These are phyloP conservation scores for Penicillium palitans DNA, from an alignment of 2,329 filamentous ascomycete species.

Conservation along the genomic window DNA sequence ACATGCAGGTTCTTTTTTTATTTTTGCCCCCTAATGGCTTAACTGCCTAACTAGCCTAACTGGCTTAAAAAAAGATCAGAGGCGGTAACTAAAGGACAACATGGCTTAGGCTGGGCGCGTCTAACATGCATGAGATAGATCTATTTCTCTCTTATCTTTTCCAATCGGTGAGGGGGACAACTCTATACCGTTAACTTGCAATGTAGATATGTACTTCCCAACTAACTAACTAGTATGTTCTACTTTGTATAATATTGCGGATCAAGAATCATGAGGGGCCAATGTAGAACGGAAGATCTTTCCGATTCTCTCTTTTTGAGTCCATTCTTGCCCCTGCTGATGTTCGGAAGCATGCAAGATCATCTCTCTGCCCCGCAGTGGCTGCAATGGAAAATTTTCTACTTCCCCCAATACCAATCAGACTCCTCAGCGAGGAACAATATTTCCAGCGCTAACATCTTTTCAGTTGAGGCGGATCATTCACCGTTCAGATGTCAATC, in stretches of 20 bases:
- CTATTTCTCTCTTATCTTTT: constrained; percentile 6
- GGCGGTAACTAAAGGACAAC: constrained; percentile 23
- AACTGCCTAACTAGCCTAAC: not conserved
- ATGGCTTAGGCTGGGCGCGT: constrained; percentile 4
- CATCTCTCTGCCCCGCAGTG: constrained; percentile 28
- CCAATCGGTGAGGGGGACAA: not conserved
- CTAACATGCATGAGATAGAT: constrained; percentile 25
- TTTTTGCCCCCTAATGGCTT: not conserved
- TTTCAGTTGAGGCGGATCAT: constrained; percentile 7
- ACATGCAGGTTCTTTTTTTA: constrained; percentile 9
- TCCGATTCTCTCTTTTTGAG: constrained; percentile 8
- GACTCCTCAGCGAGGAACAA: not conserved
- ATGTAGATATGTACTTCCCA: not conserved
- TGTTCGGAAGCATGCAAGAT: constrained; percentile 23
- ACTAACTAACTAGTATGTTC: not conserved
- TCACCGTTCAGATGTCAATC: not conserved
- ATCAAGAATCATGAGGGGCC: not conserved
- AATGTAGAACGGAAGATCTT: constrained; percentile 6
- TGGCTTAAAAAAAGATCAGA: not conserved
- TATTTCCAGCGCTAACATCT: constrained; percentile 15
- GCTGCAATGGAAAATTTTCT: constrained; percentile 18
- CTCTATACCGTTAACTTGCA: not conserved
- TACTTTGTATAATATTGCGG: not conserved
- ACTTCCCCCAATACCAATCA: constrained; percentile 15
- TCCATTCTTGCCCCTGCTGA: constrained; percentile 4